Conservation (phyloP, 2,329 filamentous ascomycete species). For the Pyricularia sp. region DNA sequence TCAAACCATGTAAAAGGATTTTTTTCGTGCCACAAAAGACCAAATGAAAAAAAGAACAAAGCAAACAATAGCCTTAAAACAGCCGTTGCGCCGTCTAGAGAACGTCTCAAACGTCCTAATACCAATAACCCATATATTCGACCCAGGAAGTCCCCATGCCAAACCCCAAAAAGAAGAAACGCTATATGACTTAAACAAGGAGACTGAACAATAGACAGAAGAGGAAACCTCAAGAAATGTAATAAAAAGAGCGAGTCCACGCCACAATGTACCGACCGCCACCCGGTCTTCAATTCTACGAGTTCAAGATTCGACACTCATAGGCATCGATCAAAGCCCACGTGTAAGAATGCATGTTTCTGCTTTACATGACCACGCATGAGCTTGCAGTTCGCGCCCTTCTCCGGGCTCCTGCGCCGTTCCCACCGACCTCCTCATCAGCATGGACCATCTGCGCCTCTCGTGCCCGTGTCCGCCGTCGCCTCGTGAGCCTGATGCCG, state of each 20-base stretch:
- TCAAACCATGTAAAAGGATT: neutral
- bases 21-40: neutral
- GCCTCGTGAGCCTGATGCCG: constrained; percentile 56
- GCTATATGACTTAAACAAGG: neutral
- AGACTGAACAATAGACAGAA: too few species aligned
- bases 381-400: neutral
- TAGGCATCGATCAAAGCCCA: too few species aligned
- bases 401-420: constrained; percentile 8
- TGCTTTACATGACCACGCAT: neutral
- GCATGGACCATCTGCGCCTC: constrained; percentile 75
- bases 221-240: neutral
- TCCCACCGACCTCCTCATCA: constrained; percentile 65
- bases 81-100: neutral
- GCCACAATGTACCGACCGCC: neutral
- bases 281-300: neutral
- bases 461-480: constrained; percentile 56
- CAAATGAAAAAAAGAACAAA: neutral
- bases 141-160: neutral
- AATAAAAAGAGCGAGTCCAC: neutral
- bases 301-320: neutral
- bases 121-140: neutral
- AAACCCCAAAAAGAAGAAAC: neutral
- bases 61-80: neutral
- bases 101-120: neutral
- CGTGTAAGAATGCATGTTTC: neutral